Base-by-base conservation (phyloP, 768 basidiomycete species). In the Russula griseocarnosa region DNA sequence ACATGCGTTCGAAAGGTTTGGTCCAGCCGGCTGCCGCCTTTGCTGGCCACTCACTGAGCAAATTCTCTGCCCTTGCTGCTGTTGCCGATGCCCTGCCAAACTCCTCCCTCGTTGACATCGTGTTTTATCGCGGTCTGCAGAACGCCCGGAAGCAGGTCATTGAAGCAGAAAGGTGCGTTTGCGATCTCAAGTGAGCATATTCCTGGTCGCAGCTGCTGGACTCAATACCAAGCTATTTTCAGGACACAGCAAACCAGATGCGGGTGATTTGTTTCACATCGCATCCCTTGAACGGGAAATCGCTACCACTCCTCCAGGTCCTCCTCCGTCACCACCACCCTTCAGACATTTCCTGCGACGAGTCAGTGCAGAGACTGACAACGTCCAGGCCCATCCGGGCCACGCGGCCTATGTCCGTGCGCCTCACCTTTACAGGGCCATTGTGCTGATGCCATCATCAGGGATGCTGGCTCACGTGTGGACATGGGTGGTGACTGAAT, bases 1-100 rank as follows among this genome's bases (percentile, higher is more conserved):
- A 98, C 71, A 93, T 99, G 90, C 92, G 93, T 67, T 83, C 88
- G 63, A 97, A 96, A 75, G 97, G 97, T 46, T 88, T 96, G 68
- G 88, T 99, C 40, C 96, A 96, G 76, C 85, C 83, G 66, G 86
- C 88, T 65, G 94, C 94, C 63, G 88, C 93, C 1, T 98, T 99
- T 71, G 97, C 95, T 16, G 96, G 97, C 62, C 97, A 99, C 79
- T 98, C 96, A 8, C 83, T 99, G 28, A 97, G 97, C 70, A 96
- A 99, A 76, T 99, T 98, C 74, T 98, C 97, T 47, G 96, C 97
- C 3, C 83, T 99, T 4, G 97, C 97, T 2, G 97, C 96, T 10
- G 97, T 99, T 69, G 96, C 96, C 28, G 95, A 96, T 74, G 92
- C 98, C 58, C 85, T 98, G 42, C 91, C 93, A 53, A 93, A 98